Percentiles rank a stretch among this genome's conserved stretches.
Conservation (phyloP, 2,329 filamentous ascomycete species). For the Fusarium begoniae region DNA sequence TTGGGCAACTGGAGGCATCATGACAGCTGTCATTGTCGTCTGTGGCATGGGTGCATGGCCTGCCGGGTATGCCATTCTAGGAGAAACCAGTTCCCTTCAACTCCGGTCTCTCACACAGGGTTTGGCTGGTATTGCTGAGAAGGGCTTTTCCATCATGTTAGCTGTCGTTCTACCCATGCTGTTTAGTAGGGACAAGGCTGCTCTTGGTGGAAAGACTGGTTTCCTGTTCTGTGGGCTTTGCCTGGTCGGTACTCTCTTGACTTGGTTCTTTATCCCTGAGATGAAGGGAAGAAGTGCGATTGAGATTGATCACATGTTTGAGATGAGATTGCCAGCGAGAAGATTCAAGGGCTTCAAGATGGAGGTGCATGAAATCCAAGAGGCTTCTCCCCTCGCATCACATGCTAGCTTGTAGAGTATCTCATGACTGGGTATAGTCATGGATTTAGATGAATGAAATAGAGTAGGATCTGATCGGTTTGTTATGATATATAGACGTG, state of each 20-base stretch:
- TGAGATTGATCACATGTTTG: constrained; percentile 40
- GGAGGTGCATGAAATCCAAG: constrained; percentile 9
- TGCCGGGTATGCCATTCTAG: constrained; percentile 51
- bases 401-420: background rate
- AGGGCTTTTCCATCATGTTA: constrained; percentile 47
- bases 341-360: constrained; percentile 21
- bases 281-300: constrained; percentile 36
- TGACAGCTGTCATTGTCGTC: constrained; percentile 52
- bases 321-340: constrained; percentile 16
- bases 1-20: constrained; percentile 40
- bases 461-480: background rate
- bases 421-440: rapidly evolving
- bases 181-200: constrained; percentile 44
- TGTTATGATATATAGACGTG: background rate
- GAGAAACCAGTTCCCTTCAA: constrained; percentile 40
- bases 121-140: constrained; percentile 52
- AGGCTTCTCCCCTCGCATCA: constrained; percentile 8
- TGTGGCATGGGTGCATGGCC: constrained; percentile 55
- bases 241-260: constrained; percentile 8
- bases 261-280: constrained; percentile 41
- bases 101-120: constrained; percentile 46
- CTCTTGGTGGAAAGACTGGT: constrained; percentile 52
- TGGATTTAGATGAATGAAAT: background rate
- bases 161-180: constrained; percentile 41
- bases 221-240: constrained; percentile 52